Percentiles rank a stretch among this genome's conserved stretches.
These are phyloP conservation scores for Hibiscus trionum DNA, from an alignment of 345 rosid genomes.

Conservation along the genomic window DNA sequence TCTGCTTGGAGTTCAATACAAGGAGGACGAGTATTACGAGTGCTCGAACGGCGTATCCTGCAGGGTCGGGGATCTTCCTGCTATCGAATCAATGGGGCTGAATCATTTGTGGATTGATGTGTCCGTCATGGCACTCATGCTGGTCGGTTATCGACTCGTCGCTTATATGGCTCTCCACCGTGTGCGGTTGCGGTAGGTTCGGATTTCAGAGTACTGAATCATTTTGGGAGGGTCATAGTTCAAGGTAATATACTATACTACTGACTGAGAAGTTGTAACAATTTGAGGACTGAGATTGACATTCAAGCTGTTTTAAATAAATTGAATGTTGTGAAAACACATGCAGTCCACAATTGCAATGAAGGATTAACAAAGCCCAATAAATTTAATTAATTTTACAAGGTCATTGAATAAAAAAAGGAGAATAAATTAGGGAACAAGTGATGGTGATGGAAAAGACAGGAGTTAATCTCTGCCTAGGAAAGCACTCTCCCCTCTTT, in stretches of 20 bases:
- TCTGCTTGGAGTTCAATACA: conserved; percentile 90
- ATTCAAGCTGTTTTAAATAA: conserved; percentile 18
- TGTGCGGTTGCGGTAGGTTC: conserved; percentile 46
- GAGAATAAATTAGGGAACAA: neutral
- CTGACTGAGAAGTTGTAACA: conserved; percentile 14
- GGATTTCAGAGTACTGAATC: neutral
- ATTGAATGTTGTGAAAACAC: neutral
- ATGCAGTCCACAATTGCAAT: conserved; percentile 26
- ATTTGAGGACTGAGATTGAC: conserved; percentile 15
- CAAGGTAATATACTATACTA: conserved; percentile 9
- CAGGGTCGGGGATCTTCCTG: conserved; percentile 77
- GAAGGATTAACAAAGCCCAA: conserved; percentile 18
- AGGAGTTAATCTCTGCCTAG: neutral
- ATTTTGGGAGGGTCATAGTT: neutral
- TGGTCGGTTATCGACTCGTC: conserved; percentile 79
- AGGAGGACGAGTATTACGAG: conserved; percentile 59
- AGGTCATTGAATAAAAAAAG: neutral
- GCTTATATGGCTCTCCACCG: conserved; percentile 81
- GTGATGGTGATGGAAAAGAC: neutral
- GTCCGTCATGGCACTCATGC: conserved; percentile 75
- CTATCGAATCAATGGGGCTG: conserved; percentile 80
- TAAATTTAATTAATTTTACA: neutral
- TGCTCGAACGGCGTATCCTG: conserved; percentile 69
- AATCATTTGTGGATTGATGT: conserved; percentile 78
- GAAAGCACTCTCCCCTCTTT: neutral